These are phyloP conservation scores for Blastomyces emzantsi DNA, from an alignment of 2,329 filamentous ascomycete genomes.

Conservation along the genomic window DNA sequence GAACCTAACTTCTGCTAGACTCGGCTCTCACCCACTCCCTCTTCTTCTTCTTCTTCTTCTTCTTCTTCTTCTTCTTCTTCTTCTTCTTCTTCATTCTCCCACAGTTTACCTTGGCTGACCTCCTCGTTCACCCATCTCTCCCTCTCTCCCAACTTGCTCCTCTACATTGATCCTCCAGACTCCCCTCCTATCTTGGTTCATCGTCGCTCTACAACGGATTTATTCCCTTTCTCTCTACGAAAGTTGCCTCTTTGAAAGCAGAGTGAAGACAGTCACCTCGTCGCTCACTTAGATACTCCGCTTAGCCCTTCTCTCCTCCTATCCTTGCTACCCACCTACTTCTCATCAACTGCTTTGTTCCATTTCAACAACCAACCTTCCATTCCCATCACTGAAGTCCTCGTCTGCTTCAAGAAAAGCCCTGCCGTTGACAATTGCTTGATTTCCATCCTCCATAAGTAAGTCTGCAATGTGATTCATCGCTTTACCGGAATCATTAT, in stretches of 20 bases:
- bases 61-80: not conserved
- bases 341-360: not conserved
- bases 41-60: not conserved
- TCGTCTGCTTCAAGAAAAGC: not conserved
- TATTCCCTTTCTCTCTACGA: not conserved
- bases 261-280: not conserved
- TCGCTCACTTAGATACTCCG: not conserved
- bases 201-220: not conserved
- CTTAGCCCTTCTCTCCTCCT: not conserved
- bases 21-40: not conserved
- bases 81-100: not conserved
- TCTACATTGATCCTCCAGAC: not conserved
- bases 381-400: not conserved
- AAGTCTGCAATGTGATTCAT: not conserved
- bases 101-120: too few species aligned
- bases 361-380: not conserved
- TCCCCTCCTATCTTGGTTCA: not conserved
- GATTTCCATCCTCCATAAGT: not conserved
- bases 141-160: not conserved
- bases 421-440: not conserved
- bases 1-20: not conserved
- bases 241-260: not conserved
- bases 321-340: not conserved
- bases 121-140: not conserved
- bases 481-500: not conserved